These are phyloP conservation scores for Nosema muscidifuracis DNA, from an alignment of 371 early-diverging fungal species.

Conservation along the genomic window DNA sequence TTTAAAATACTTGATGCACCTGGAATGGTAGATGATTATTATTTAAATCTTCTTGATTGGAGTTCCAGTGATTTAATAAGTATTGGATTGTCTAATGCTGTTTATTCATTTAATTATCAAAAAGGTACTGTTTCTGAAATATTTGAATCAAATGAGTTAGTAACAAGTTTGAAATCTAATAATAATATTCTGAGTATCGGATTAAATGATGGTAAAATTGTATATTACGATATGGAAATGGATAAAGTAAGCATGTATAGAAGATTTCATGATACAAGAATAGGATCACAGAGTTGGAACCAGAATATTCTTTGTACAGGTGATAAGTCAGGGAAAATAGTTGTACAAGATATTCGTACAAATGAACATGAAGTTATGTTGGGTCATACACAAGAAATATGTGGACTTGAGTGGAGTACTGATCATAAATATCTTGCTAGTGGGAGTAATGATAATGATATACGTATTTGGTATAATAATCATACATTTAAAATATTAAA, in stretches of 20 bases:
- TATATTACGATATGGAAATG: slow-evolving; percentile 68
- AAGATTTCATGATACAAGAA: slow-evolving; percentile 61
- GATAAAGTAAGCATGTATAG: slow-evolving; percentile 71
- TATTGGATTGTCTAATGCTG: slow-evolving; percentile 73
- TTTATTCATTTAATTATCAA: slow-evolving; percentile 82
- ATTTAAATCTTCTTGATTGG: slow-evolving; percentile 92
- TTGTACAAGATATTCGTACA: slow-evolving; percentile 80
- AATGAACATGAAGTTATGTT: slow-evolving; percentile 66
- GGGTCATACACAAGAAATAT: slow-evolving; percentile 64
- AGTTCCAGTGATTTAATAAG: slow-evolving; percentile 67
- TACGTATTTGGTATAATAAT: slow-evolving; percentile 82
- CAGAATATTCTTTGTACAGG: slow-evolving; percentile 74
- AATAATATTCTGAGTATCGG: slow-evolving; percentile 77
- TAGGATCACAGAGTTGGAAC: slow-evolving; percentile 71
- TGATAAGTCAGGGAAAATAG: slow-evolving; percentile 75
- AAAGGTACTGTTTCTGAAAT: slow-evolving; percentile 68
- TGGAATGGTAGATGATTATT: slow-evolving; percentile 83
- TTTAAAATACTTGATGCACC: slow-evolving; percentile 67
- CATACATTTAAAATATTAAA: slow-evolving; percentile 68
- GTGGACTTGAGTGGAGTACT: slow-evolving; percentile 81
- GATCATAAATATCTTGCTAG: slow-evolving; percentile 78
- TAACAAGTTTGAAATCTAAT: slow-evolving; percentile 62
- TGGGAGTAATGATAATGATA: slow-evolving; percentile 89
- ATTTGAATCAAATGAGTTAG: slow-evolving; percentile 32
- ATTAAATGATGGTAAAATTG: slow-evolving; percentile 70